Conservation (phyloP, 1,284 basidiomycete species). For the Marasmius sp. region DNA sequence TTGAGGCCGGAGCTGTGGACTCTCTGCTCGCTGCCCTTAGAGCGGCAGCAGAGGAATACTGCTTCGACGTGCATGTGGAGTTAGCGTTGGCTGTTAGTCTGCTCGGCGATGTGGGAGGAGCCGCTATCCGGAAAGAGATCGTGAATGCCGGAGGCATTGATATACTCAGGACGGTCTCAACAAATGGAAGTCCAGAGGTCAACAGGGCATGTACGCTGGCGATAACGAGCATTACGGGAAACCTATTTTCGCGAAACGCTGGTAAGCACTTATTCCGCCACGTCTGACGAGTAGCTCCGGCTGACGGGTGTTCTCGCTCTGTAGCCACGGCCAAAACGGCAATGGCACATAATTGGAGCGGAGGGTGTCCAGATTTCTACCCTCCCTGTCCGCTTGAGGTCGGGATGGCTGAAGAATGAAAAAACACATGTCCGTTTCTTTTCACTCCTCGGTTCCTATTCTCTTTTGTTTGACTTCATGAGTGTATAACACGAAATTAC, state of each 20-base stretch:
- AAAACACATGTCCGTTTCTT: too few relatives aligned
- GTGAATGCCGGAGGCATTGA: conserved; percentile 25
- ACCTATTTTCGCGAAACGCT: conserved; percentile 27
- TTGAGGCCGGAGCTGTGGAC: conserved; percentile 21
- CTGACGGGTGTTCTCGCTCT: background rate
- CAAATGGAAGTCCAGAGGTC: conserved; percentile 16
- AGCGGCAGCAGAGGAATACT: conserved; percentile 21
- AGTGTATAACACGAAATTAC: too few relatives aligned
- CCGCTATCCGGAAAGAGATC: conserved; percentile 26
- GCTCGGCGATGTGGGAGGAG: conserved; percentile 25
- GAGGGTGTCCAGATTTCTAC: background rate
- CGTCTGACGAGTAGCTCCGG: background rate
- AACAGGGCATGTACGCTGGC: conserved; percentile 25
- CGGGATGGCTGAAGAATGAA: background rate
- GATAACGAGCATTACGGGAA: conserved; percentile 25
- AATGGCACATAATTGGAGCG: background rate
- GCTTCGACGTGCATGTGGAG: conserved; percentile 24
- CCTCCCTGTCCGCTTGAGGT: background rate
- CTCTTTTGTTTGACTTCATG: too few relatives aligned
- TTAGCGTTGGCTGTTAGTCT: conserved; percentile 24
- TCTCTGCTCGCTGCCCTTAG: conserved; percentile 25
- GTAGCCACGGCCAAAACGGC: conserved; percentile 11
- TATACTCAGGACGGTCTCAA: conserved; percentile 21
- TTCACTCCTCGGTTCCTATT: too few relatives aligned
- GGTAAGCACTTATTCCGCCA: conserved; percentile 14